Evolutionary conservation across 495 filamentous ascomycete genomes (phyloP).

Genomic region (Pseudoneurospora amorphoporcata): DNA sequence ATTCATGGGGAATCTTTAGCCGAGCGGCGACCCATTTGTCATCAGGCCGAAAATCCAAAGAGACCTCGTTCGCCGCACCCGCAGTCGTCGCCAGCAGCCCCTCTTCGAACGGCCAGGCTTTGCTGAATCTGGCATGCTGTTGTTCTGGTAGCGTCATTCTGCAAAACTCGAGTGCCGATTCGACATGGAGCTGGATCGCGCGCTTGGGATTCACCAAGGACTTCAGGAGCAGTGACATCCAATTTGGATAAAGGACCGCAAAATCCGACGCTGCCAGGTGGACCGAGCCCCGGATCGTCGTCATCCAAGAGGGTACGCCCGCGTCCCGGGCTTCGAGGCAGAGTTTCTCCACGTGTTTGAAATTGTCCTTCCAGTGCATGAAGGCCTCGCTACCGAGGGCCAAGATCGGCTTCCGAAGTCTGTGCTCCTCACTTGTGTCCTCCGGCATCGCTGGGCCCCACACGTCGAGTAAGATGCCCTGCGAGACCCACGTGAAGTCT

Average conservation of each 20-base stretch:
- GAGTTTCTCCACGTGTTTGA: slow-evolving; percentile 37
- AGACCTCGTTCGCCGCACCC: slow-evolving; percentile 24
- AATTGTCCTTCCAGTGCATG: slow-evolving; percentile 51
- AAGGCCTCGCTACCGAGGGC: slow-evolving; percentile 53
- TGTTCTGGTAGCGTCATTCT: slow-evolving; percentile 29
- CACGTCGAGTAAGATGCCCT: slow-evolving; percentile 50
- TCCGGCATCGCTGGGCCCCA: slow-evolving; percentile 41
- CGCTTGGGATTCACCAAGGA: slow-evolving; percentile 44
- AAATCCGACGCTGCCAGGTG: slow-evolving; percentile 51
- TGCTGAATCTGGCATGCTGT: slow-evolving; percentile 20
- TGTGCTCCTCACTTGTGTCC: slow-evolving; percentile 20
- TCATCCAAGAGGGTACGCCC: slow-evolving; percentile 42
- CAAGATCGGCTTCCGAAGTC: slow-evolving; percentile 41
- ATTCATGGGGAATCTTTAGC: slow-evolving; percentile 38
- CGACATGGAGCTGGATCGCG: slow-evolving; percentile 47
- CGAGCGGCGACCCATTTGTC: slow-evolving; percentile 37
- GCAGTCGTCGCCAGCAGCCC: slow-evolving; percentile 22
- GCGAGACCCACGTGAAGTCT: slow-evolving; percentile 39
- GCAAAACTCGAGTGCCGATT: slow-evolving; percentile 43
- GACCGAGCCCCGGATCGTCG: slow-evolving; percentile 48
- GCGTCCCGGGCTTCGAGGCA: slow-evolving; percentile 40
- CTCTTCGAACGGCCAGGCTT: slow-evolving; percentile 30
- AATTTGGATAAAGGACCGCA: slow-evolving; percentile 46
- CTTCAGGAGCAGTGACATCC: slow-evolving; percentile 45
- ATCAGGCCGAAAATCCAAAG: slow-evolving; percentile 33